These are phyloP conservation scores for Malania oleifera DNA, from an alignment of 164 flowering plant genomes.

Conservation along the genomic window DNA sequence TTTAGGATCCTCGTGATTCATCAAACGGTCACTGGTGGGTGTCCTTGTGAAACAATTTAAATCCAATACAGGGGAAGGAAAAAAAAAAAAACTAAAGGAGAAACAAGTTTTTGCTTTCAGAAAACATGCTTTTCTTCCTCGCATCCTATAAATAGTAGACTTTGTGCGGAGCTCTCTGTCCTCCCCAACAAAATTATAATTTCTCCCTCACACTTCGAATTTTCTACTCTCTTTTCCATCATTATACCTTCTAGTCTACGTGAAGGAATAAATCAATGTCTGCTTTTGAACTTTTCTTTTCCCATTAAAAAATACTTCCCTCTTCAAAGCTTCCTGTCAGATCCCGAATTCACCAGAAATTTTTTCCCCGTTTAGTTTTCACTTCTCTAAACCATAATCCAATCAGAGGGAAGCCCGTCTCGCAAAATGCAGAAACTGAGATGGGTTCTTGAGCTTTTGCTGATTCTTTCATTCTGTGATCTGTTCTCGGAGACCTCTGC, in stretches of 20 bases:
- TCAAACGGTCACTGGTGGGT: conserved; percentile 38
- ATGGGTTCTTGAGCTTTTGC: conserved; percentile 35
- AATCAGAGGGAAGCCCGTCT: conserved; percentile 31
- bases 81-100: neutral
- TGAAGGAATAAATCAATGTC: conserved; percentile 27
- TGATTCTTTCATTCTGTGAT: conserved; percentile 23
- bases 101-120: neutral
- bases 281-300: conserved; percentile 19
- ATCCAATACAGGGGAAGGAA: too few species aligned
- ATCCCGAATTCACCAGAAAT: conserved; percentile 10
- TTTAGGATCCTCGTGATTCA: conserved; percentile 38
- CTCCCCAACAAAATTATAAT: conserved; percentile 5
- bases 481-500: conserved; percentile 22
- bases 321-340: conserved; percentile 5
- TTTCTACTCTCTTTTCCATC: conserved; percentile 34
- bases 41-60: conserved; percentile 45
- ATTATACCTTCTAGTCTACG: conserved; percentile 58
- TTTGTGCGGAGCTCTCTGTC: conserved; percentile 11
- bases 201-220: conserved; percentile 11
- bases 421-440: conserved; percentile 43
- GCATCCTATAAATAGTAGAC: conserved; percentile 31
- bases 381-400: conserved; percentile 6
- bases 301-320: conserved; percentile 6
- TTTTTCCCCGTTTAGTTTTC: conserved; percentile 3
- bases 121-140: neutral